These are phyloP conservation scores for Fulvia fulva DNA, from an alignment of 2,329 filamentous ascomycete species.

Conservation along the genomic window DNA sequence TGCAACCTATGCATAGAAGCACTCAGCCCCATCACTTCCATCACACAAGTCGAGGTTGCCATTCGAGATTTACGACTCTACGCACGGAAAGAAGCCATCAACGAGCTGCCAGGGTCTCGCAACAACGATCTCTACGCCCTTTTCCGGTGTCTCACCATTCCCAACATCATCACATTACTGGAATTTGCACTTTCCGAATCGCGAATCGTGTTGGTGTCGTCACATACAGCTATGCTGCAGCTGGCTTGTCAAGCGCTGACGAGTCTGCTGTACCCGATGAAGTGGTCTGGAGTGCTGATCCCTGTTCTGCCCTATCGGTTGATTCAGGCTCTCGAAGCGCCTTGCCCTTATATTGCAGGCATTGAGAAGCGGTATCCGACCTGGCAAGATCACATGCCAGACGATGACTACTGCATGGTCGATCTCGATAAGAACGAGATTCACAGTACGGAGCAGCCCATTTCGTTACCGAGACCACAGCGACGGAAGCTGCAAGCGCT, in stretches of 20 bases:
- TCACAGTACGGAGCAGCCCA: slow-evolving; percentile 75
- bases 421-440: slow-evolving; percentile 90
- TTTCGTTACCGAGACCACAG: slow-evolving; percentile 78
- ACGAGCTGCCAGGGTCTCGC: slow-evolving; percentile 87
- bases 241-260: slow-evolving; percentile 83
- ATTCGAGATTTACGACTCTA: slow-evolving; percentile 88
- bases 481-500: slow-evolving; percentile 84
- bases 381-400: slow-evolving; percentile 66
- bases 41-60: slow-evolving; percentile 90
- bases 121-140: slow-evolving; percentile 90
- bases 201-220: slow-evolving; percentile 92
- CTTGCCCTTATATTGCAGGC: slow-evolving; percentile 94
- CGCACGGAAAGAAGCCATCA: slow-evolving; percentile 84
- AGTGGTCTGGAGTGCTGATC: slow-evolving; percentile 93
- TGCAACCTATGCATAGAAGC: slow-evolving; percentile 96
- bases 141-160: slow-evolving; percentile 83
- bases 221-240: slow-evolving; percentile 93
- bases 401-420: slow-evolving; percentile 92
- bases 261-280: slow-evolving; percentile 81
- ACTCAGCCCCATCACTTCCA: slow-evolving; percentile 83
- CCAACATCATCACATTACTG: slow-evolving; percentile 87
- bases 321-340: slow-evolving; percentile 85
- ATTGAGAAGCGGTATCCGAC: slow-evolving; percentile 89
- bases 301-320: slow-evolving; percentile 83
- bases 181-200: slow-evolving; percentile 92